These are phyloP conservation scores for Mortierella sp. DNA, from an alignment of 371 early-diverging fungal species.

Conservation along the genomic window DNA sequence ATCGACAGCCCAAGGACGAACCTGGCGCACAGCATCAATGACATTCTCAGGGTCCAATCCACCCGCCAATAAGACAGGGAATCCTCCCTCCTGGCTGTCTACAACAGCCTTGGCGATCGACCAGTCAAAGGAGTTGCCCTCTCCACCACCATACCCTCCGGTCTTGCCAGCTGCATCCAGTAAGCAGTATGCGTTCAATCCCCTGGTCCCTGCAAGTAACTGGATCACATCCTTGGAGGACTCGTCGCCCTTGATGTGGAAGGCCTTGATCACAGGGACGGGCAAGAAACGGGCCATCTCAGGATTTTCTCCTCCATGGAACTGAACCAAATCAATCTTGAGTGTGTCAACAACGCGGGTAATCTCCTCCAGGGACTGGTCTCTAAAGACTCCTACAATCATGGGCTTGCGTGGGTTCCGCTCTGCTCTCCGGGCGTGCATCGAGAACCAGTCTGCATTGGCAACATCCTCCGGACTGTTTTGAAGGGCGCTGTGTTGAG, in stretches of 20 bases:
- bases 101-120: constrained; percentile 76
- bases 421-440: constrained; percentile 65
- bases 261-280: constrained; percentile 91
- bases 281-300: constrained; percentile 78
- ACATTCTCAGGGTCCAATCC: constrained; percentile 93
- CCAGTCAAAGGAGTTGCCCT: constrained; percentile 86
- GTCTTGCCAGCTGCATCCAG: constrained; percentile 80
- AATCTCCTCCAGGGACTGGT: constrained; percentile 86
- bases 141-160: constrained; percentile 79
- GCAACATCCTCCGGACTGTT: constrained; percentile 25
- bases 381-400: constrained; percentile 95
- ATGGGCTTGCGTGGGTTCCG: constrained; percentile 75
- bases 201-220: constrained; percentile 62
- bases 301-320: constrained; percentile 89
- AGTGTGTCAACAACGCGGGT: constrained; percentile 72
- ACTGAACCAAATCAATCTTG: constrained; percentile 92
- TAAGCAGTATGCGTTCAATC: constrained; percentile 75
- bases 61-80: constrained; percentile 90
- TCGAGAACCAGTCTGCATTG: constrained; percentile 72
- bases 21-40: constrained; percentile 73
- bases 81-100: constrained; percentile 53
- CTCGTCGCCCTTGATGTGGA: constrained; percentile 79
- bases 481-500: constrained; percentile 6
- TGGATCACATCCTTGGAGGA: constrained; percentile 61
- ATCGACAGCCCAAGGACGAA: constrained; percentile 92